Conservation (phyloP, 805 yeast genomes). For the Brettanomyces custersianus region DNA sequence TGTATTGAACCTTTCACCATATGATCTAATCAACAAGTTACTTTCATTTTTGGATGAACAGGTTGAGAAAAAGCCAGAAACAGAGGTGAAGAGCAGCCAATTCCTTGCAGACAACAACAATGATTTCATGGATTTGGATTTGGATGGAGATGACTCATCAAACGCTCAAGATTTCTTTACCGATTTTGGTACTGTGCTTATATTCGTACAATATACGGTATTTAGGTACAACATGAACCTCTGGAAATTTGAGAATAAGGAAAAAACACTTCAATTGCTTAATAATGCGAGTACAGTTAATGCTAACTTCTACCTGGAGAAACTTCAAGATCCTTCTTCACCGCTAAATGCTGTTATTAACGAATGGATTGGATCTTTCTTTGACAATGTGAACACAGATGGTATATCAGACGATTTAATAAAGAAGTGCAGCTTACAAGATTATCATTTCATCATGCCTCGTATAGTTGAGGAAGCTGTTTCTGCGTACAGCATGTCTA, state of each 20-base stretch:
- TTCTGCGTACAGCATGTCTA: slow-evolving; percentile 44
- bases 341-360: slow-evolving; percentile 29
- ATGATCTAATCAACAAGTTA: slow-evolving; percentile 32
- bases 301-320: slow-evolving; percentile 5
- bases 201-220: slow-evolving; percentile 28
- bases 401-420: slow-evolving; percentile 83
- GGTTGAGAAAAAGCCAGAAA: slow-evolving; percentile 12
- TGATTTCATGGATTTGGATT: slow-evolving; percentile 19
- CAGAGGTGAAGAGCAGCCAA: slow-evolving; percentile 18
- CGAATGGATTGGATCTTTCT: slow-evolving; percentile 75
- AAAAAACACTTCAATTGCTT: slow-evolving; percentile 3
- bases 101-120: slow-evolving; percentile 11
- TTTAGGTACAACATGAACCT: slow-evolving; percentile 11
- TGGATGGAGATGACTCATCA: slow-evolving; percentile 50
- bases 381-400: slow-evolving; percentile 45
- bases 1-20: slow-evolving; percentile 37
- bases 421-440: slow-evolving; percentile 54
- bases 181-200: slow-evolving; percentile 54
- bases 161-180: slow-evolving; percentile 53
- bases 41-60: slow-evolving; percentile 44
- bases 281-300: slow-evolving; percentile 11
- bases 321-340: slow-evolving; percentile 16
- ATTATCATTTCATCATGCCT: slow-evolving; percentile 63
- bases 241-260: slow-evolving; percentile 2
- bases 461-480: slow-evolving; percentile 66